Percentiles rank a stretch among this genome's conserved stretches.
These are phyloP conservation scores for Coemansia sp. DNA, from an alignment of 192 early-diverging fungal species.

Conservation along the genomic window DNA sequence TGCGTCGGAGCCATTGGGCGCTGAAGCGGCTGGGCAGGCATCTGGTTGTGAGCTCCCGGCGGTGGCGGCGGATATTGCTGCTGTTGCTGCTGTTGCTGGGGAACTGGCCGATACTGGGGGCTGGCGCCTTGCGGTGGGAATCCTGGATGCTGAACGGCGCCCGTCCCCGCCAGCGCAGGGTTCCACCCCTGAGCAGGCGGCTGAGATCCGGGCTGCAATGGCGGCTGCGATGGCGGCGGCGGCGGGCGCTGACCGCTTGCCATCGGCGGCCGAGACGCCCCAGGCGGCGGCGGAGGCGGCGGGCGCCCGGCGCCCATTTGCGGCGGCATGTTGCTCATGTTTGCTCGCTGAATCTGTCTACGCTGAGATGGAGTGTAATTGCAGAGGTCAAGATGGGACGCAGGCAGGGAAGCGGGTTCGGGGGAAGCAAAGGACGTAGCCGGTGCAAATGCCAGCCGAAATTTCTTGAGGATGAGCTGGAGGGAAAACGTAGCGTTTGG, in stretches of 20 bases:
- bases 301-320: neutral
- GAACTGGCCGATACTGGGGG: slow-evolving; percentile 19
- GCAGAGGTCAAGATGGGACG: neutral
- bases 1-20: slow-evolving; percentile 12
- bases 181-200: slow-evolving; percentile 15
- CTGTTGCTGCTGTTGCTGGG: slow-evolving; percentile 14
- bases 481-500: neutral
- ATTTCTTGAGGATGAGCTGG: neutral
- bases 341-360: neutral
- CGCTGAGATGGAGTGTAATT: neutral
- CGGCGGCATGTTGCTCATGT: slow-evolving; percentile 19
- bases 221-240: slow-evolving; percentile 16
- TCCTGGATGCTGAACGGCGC: slow-evolving; percentile 15
- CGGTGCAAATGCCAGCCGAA: too few relatives aligned
- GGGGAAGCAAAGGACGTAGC: neutral
- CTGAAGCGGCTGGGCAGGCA: slow-evolving; percentile 3
- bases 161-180: neutral
- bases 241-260: slow-evolving; percentile 11
- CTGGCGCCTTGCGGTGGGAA: slow-evolving; percentile 31
- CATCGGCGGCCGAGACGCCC: slow-evolving; percentile 12
- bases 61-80: slow-evolving; percentile 26
- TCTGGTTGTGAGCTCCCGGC: slow-evolving; percentile 17
- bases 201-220: slow-evolving; percentile 21
- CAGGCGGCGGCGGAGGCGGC: slow-evolving; percentile 8
- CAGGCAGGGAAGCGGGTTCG: neutral